Evolutionary conservation across 2,329 filamentous ascomycete species (phyloP).

Genomic region (Cordyceps fumosorosea): DNA sequence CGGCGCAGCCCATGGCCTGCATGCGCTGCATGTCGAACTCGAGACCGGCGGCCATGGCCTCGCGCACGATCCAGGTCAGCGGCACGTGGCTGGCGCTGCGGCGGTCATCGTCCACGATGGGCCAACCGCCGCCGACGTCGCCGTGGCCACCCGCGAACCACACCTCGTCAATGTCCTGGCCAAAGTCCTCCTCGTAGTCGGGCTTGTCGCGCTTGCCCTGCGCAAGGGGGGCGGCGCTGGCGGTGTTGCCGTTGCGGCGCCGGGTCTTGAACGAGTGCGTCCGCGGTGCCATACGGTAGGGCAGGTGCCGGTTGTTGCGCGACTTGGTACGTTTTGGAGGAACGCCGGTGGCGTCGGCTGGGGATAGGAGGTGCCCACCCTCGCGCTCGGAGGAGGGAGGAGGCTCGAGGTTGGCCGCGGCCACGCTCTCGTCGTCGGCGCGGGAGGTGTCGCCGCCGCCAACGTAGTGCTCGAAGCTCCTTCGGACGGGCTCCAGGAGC

Average conservation of each 20-base stretch:
- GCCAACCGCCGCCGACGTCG: constrained; percentile 75
- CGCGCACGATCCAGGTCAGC: constrained; percentile 62
- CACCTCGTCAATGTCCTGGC: constrained; percentile 72
- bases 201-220: constrained; percentile 11
- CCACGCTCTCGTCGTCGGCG: neutral
- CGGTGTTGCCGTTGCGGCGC: neutral
- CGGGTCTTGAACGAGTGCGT: neutral
- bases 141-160: constrained; percentile 77
- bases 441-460: neutral
- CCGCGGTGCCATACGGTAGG: constrained; percentile 35
- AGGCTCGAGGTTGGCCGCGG: neutral
- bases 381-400: neutral
- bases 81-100: constrained; percentile 64
- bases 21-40: constrained; percentile 64
- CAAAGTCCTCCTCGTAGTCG: constrained; percentile 26
- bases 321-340: constrained; percentile 7
- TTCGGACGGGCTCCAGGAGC: constrained; percentile 16
- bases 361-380: neutral
- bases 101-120: constrained; percentile 40
- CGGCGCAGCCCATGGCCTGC: constrained; percentile 56
- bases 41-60: constrained; percentile 57
- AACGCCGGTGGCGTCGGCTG: constrained; percentile 13
- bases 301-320: constrained; percentile 24
- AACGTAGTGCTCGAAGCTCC: constrained; percentile 14
- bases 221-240: neutral